These are phyloP conservation scores for Zygosaccharomyces siamensis DNA, from an alignment of 805 yeast genomes.

Conservation along the genomic window DNA sequence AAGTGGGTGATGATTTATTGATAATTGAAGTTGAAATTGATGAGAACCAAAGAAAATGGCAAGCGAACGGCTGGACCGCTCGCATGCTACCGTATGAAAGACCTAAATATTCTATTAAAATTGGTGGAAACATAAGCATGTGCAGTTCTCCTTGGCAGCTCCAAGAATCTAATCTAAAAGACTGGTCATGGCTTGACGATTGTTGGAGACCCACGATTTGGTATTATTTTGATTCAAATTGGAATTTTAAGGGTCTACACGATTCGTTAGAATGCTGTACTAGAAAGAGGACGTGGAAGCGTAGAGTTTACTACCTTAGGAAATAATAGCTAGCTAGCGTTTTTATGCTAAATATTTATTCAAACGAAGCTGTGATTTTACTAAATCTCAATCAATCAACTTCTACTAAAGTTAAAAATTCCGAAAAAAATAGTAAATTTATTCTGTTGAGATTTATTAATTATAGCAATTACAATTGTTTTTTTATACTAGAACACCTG, in stretches of 20 bases:
- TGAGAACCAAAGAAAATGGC: slow-evolving; percentile 34
- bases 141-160: slow-evolving; percentile 22
- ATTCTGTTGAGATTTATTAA: too few species aligned
- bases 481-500: too few species aligned
- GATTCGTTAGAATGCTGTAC: slow-evolving; percentile 29
- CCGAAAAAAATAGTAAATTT: neutral
- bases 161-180: slow-evolving; percentile 16
- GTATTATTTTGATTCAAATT: slow-evolving; percentile 26
- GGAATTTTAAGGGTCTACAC: slow-evolving; percentile 23
- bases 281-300: slow-evolving; percentile 26
- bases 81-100: slow-evolving; percentile 27
- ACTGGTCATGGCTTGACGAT: slow-evolving; percentile 31
- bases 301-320: slow-evolving; percentile 12
- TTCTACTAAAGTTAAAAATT: neutral
- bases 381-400: too few species aligned
- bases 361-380: neutral
- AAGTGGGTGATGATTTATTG: slow-evolving; percentile 6
- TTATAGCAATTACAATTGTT: too few species aligned
- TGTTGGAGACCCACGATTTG: slow-evolving; percentile 27
- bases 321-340: neutral
- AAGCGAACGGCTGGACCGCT: slow-evolving; percentile 21
- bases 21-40: slow-evolving; percentile 24
- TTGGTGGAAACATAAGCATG: slow-evolving; percentile 3
- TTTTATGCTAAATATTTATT: neutral
- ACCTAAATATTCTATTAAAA: slow-evolving; percentile 13